Base-by-base conservation (phyloP, 2,329 filamentous ascomycete species). In the Cladosporium sp. region DNA sequence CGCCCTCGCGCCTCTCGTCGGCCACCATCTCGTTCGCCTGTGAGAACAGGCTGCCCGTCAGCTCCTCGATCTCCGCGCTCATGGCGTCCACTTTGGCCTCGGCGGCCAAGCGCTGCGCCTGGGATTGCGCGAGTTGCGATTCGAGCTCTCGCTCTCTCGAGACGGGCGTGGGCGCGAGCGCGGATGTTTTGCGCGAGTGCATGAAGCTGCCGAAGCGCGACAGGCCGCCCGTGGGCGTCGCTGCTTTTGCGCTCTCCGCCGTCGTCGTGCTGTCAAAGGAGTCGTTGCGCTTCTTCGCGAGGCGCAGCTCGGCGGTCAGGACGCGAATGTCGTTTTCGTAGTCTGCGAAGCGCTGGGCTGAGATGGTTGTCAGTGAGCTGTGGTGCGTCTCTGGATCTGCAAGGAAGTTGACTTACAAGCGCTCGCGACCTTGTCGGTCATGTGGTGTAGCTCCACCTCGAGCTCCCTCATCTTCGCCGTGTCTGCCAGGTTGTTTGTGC, bases 11-110 rank as follows among this genome's bases (percentile, higher is more conserved):
- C 52, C 91, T 82, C 81, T 95, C 91, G 21, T 85, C 82, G 2
- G 91, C 91, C 23, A 95, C 91, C 91, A 95, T 95, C 79, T 93
- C 88, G 76, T 95, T 95, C 61, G 91, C 91, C 80, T 93, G 89
- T 79, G 91, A 88, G 76, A 95, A 95, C 63, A 95, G 80, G 60
- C 85, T 85, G 23, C 86, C 89, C 73, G 86, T 91, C 69, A 95
- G 81, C 78, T 95, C 91, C 78, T 94, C 91, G 23, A 94, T 85
- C 80, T 95, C 91, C 14, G 81, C 83, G 72, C 86, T 88, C 60
- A 91, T 89, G 59, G 87, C 85, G 69, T 83, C 83, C 23, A 92
- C 80, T 68, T 86, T 85, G 59, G 85, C 84, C 79, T 95, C 91
- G 1, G 91, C 91, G 61, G 87, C 86, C 46, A 84, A 81, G 14